These are phyloP conservation scores for Coemansia sp. DNA, from an alignment of 192 early-diverging fungal species.

Conservation along the genomic window DNA sequence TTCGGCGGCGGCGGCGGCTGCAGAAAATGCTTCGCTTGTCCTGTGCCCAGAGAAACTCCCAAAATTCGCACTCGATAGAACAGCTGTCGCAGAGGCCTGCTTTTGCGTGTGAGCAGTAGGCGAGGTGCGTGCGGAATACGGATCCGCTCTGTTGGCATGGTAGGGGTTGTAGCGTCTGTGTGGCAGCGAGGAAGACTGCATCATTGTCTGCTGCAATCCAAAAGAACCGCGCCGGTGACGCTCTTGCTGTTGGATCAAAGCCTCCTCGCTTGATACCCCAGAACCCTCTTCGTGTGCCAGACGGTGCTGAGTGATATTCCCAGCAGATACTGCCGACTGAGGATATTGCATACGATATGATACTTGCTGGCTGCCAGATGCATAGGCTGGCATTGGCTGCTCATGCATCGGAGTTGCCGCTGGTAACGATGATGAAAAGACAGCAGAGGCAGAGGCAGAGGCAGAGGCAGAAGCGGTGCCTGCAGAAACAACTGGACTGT, in stretches of 20 bases:
- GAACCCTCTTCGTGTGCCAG: background rate
- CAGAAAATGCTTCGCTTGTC: background rate
- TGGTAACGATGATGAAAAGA: background rate
- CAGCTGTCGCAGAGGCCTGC: background rate
- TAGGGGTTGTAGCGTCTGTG: background rate
- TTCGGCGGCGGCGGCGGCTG: background rate
- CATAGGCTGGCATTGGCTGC: background rate
- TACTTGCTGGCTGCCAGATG: background rate
- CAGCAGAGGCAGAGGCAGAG: background rate
- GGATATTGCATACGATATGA: background rate
- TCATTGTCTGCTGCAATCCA: background rate
- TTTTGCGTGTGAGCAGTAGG: background rate
- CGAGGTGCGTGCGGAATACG: slow-evolving; percentile 6
- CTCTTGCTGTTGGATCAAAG: background rate
- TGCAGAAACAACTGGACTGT: background rate
- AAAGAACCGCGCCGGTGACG: slow-evolving; percentile 2
- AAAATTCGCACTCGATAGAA: background rate
- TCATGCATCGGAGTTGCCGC: slow-evolving; percentile 1
- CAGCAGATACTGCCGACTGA: background rate
- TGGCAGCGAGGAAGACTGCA: background rate
- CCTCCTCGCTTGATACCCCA: background rate
- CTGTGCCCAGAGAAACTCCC: background rate
- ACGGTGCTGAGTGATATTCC: background rate
- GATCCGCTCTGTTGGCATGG: background rate
- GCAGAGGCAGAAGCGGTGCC: background rate